Evolutionary conservation across 1,284 basidiomycete genomes (phyloP), one percentile per base, ranked within the genome.

Genomic region (Cutaneotrichosporon mucoides): DNA sequence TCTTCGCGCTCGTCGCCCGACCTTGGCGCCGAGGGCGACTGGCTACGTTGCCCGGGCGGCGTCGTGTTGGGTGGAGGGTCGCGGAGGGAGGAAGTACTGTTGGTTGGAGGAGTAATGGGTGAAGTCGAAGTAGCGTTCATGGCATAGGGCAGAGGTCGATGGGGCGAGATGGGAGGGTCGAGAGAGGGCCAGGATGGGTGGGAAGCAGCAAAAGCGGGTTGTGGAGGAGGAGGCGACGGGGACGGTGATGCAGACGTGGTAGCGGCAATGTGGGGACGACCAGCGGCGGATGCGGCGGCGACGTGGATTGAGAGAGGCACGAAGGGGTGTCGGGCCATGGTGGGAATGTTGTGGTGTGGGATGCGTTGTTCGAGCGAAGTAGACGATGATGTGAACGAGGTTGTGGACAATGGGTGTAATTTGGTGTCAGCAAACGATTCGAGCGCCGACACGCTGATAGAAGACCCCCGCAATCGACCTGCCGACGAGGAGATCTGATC

Each of bases 51-150:
- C 9, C 63, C 68, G 12, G 67, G 61, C 33, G 67, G 65, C 34
- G 66, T 67, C 9, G 67, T 64, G 45, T 66, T 61, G 38, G 62
- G 68, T 9, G 63, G 66, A 7, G 68, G 68, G 52, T 73, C 69
- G 45, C 68, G 63, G 7, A 71, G 61, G 34, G 66, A 67, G 12
- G 71, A 71, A 4, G 69, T 71, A 44, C 69, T 71, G 66, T 62
- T 56, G 44, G 50, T 24, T 24, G 24, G 34, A 43, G 54, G 56
- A 16, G 51, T 45, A 10, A 40, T 24, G 3, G 53, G 37, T 15
- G 56, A 50, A 12, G 48, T 16, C n/a, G 40, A 2, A 35, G 57
- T 33, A 8, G 57, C 35, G 24, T 24, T 24, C 24, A 24, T 24
- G 24, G 24, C 24, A 24, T 24, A 24, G 24, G 24, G 24, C 24